Evolutionary conservation across 2,329 filamentous ascomycete genomes (phyloP).

Genomic region (Ophiocordyceps unilateralis): DNA sequence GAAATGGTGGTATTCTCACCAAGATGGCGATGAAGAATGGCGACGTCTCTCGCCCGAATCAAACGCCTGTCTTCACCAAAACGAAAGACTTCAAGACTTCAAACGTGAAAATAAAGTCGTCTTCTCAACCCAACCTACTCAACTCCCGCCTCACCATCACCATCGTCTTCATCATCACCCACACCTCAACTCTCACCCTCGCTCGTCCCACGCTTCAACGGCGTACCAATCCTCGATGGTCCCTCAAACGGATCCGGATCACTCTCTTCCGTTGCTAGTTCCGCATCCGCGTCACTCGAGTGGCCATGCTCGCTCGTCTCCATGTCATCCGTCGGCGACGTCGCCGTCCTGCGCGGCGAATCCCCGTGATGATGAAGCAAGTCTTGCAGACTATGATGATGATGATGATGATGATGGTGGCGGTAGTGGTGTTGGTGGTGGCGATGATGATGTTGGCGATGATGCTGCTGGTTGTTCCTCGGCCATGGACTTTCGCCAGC

Average conservation of each 20-base stretch:
- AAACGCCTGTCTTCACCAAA: too few relatives aligned
- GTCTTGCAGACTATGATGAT: neutral
- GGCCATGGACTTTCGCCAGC: neutral
- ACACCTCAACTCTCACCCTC: neutral
- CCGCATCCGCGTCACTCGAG: conserved; percentile 14
- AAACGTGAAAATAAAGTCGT: too few relatives aligned
- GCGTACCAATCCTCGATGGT: neutral
- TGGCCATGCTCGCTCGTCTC: conserved; percentile 16
- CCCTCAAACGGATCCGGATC: conserved; percentile 14
- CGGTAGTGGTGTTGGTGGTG: neutral
- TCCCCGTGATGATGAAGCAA: neutral
- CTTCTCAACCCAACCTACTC: too few relatives aligned
- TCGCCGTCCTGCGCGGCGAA: conserved; percentile 4
- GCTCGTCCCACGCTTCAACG: neutral
- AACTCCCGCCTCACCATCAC: neutral
- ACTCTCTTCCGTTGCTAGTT: conserved; percentile 16
- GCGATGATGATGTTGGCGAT: neutral
- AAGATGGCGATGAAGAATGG: too few relatives aligned
- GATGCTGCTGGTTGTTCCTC: neutral
- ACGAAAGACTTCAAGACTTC: too few relatives aligned
- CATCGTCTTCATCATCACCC: neutral
- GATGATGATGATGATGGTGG: neutral
- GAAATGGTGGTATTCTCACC: too few relatives aligned
- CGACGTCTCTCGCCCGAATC: too few relatives aligned
- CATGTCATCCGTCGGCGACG: conserved; percentile 11